Conservation (phyloP, 2,329 filamentous ascomycete genomes). For the Nemania abortiva region DNA sequence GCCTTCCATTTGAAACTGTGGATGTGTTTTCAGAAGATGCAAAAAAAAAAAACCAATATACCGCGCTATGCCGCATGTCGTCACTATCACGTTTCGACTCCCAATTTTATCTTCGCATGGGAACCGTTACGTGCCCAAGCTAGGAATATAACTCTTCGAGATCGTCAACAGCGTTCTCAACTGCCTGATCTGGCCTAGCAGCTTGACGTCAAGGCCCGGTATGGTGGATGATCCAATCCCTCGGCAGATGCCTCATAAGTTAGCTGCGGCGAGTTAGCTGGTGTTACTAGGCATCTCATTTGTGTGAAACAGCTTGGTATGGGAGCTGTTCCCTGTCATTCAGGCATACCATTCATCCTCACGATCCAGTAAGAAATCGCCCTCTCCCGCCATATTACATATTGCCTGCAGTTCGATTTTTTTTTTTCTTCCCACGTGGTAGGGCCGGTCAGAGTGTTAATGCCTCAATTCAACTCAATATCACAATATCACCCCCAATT, state of each 20-base stretch:
- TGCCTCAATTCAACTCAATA: slow-evolving; percentile 26
- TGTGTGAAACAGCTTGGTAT: slow-evolving; percentile 30
- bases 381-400: slow-evolving; percentile 27
- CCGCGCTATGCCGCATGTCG: slow-evolving; percentile 31
- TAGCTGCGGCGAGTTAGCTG: neutral
- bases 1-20: slow-evolving; percentile 17
- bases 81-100: slow-evolving; percentile 30
- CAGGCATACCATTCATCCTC: neutral
- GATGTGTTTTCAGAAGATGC: slow-evolving; percentile 13
- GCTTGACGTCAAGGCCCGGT: slow-evolving; percentile 35
- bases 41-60: neutral
- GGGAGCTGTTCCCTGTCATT: slow-evolving; percentile 10
- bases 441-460: slow-evolving; percentile 18
- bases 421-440: slow-evolving; percentile 31
- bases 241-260: slow-evolving; percentile 26
- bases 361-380: slow-evolving; percentile 1
- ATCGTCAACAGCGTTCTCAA: slow-evolving; percentile 26
- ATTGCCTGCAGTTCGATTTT: slow-evolving; percentile 34
- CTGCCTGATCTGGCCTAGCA: slow-evolving; percentile 38
- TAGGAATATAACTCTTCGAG: slow-evolving; percentile 5
- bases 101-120: neutral
- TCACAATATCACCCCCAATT: slow-evolving; percentile 3
- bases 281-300: slow-evolving; percentile 17
- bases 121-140: slow-evolving; percentile 19
- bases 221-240: slow-evolving; percentile 30